These are phyloP conservation scores for Rhizopus microsporus DNA, from an alignment of 371 early-diverging fungal species.

Conservation along the genomic window DNA sequence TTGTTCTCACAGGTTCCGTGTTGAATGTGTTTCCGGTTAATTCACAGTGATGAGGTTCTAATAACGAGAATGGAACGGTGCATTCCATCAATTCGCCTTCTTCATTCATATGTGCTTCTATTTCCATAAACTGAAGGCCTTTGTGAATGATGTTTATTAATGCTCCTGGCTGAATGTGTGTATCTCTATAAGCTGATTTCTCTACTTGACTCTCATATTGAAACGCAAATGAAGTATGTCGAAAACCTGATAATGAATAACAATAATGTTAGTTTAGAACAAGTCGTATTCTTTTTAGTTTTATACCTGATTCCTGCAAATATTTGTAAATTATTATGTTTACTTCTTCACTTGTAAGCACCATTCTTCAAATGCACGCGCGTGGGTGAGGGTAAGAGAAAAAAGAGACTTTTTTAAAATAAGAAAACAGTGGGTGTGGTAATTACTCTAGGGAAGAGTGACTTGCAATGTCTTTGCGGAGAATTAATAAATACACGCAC, in stretches of 20 bases:
- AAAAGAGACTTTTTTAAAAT: too few species aligned
- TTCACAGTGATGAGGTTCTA: conserved; percentile 71
- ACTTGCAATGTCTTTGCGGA: too few species aligned
- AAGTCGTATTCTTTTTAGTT: too few species aligned
- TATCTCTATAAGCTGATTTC: conserved; percentile 63
- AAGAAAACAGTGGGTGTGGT: too few species aligned
- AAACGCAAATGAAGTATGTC: conserved; percentile 89
- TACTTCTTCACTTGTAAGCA: conserved; percentile 88
- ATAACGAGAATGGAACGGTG: conserved; percentile 72
- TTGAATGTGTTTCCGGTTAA: conserved; percentile 37
- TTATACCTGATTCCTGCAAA: conserved; percentile 86
- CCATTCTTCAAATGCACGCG: conserved; percentile 40
- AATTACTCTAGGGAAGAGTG: too few species aligned
- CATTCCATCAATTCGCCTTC: conserved; percentile 81
- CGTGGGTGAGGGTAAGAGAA: not conserved
- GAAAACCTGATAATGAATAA: conserved; percentile 67
- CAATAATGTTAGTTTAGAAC: not conserved
- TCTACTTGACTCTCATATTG: conserved; percentile 85
- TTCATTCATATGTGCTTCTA: conserved; percentile 83
- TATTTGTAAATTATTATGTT: conserved; percentile 94
- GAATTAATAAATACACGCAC: too few species aligned
- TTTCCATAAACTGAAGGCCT: conserved; percentile 89
- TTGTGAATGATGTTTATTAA: conserved; percentile 89
- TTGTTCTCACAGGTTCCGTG: conserved; percentile 23
- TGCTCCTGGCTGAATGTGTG: conserved; percentile 81